Conservation (phyloP, 164 flowering plant species). For the Piper longum region DNA sequence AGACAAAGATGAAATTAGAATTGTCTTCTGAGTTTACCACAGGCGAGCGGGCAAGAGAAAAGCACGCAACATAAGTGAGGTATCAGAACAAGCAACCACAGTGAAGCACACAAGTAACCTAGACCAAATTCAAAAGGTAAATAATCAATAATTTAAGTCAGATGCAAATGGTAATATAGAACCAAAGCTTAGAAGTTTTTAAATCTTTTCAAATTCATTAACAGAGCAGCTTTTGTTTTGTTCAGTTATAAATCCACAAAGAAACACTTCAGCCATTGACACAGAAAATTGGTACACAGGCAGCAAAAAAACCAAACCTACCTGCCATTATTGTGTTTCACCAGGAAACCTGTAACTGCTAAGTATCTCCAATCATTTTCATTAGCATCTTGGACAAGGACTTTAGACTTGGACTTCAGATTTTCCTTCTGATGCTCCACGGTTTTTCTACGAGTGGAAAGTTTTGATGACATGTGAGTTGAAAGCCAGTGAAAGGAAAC, state of each 20-base stretch:
- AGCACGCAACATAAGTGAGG: slow-evolving; percentile 72
- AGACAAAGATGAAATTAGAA: neutral
- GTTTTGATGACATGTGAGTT: slow-evolving; percentile 76
- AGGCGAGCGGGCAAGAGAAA: slow-evolving; percentile 66
- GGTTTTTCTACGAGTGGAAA: slow-evolving; percentile 19
- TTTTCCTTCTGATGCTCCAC: slow-evolving; percentile 9
- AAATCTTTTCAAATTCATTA: no score
- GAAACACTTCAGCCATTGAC: neutral
- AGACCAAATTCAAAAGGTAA: slow-evolving; percentile 6
- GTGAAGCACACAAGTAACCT: slow-evolving; percentile 76
- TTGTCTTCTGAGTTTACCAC: slow-evolving; percentile 35
- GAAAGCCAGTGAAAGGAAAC: slow-evolving; percentile 92
- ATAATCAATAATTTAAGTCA: neutral
- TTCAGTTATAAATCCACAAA: neutral
- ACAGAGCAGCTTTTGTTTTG: neutral
- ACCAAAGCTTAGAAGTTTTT: neutral
- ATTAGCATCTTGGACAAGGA: slow-evolving; percentile 16
- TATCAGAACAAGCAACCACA: slow-evolving; percentile 88
- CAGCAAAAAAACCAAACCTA: slow-evolving; percentile 10
- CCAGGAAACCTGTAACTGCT: slow-evolving; percentile 90
- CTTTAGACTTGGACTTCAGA: slow-evolving; percentile 13
- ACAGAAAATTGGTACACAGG: neutral
- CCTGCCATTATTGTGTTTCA: slow-evolving; percentile 52
- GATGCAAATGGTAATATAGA: no score
- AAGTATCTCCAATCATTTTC: slow-evolving; percentile 97